Evolutionary conservation across 345 rosid species (phyloP).

Genomic region (Dimocarpus longan): DNA sequence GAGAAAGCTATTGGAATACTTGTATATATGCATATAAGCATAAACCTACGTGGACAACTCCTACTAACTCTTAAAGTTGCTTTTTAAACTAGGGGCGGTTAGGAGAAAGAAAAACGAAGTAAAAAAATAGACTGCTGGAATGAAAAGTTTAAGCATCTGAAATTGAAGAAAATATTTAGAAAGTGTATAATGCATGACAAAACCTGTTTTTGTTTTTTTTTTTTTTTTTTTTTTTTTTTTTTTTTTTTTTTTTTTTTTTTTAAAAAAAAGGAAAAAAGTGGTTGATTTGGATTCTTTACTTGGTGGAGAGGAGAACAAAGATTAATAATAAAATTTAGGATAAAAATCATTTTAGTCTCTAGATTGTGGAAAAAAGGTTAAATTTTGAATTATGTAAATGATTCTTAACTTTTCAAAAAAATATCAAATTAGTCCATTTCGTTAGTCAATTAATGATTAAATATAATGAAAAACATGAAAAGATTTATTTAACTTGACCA

Average conservation of each 20-base stretch:
- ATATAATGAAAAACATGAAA: too few relatives aligned
- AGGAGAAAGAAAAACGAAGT: background rate
- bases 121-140: background rate
- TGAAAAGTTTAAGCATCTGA: conserved; percentile 7
- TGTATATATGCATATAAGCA: conserved; percentile 2
- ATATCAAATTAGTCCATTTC: too few relatives aligned
- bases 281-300: conserved; percentile 30
- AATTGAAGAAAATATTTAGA: background rate
- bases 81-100: conserved; percentile 3
- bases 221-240: too few relatives aligned
- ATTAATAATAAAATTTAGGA: background rate
- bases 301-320: background rate
- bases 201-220: too few relatives aligned
- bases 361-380: too few relatives aligned
- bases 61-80: background rate
- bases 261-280: background rate
- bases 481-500: too few relatives aligned
- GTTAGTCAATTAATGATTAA: too few relatives aligned
- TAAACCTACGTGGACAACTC: background rate
- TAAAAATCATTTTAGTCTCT: too few relatives aligned
- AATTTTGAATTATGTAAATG: too few relatives aligned
- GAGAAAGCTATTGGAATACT: background rate
- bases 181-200: background rate
- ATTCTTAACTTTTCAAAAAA: too few relatives aligned
- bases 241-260: too few relatives aligned